These are phyloP conservation scores for Annulohypoxylon maeteangense DNA, from an alignment of 495 filamentous ascomycete genomes.

Conservation along the genomic window DNA sequence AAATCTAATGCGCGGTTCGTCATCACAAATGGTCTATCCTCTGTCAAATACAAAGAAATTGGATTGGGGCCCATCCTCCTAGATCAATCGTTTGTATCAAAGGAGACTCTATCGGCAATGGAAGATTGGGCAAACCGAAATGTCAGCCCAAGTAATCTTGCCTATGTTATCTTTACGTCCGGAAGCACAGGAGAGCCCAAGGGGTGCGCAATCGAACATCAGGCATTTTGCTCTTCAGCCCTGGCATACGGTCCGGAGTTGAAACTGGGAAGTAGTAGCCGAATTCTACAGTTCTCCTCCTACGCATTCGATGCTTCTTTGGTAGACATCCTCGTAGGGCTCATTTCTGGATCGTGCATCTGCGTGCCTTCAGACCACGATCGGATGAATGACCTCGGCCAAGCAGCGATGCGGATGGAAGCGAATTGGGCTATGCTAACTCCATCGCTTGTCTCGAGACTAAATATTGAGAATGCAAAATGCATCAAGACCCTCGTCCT, in stretches of 20 bases:
- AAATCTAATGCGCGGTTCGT: not conserved
- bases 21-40: not conserved
- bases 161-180: constrained; percentile 10
- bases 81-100: not conserved
- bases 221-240: not conserved
- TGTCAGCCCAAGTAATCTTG: not conserved
- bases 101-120: not conserved
- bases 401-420: not conserved
- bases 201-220: constrained; percentile 41
- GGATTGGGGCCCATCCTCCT: not conserved
- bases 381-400: constrained; percentile 40
- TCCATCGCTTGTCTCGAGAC: constrained; percentile 61
- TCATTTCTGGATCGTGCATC: constrained; percentile 61
- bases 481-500: constrained; percentile 33
- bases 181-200: constrained; percentile 33
- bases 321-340: constrained; percentile 64
- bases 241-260: not conserved
- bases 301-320: constrained; percentile 71
- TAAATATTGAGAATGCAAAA: not conserved
- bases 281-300: constrained; percentile 69
- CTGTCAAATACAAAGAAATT: not conserved
- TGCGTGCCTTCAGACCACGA: constrained; percentile 54
- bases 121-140: not conserved
- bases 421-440: constrained; percentile 42
- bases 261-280: not conserved